phyloP scores from a whole-genome alignment of 441 rosid species.

The Metrosideros polymorpha region DNA sequence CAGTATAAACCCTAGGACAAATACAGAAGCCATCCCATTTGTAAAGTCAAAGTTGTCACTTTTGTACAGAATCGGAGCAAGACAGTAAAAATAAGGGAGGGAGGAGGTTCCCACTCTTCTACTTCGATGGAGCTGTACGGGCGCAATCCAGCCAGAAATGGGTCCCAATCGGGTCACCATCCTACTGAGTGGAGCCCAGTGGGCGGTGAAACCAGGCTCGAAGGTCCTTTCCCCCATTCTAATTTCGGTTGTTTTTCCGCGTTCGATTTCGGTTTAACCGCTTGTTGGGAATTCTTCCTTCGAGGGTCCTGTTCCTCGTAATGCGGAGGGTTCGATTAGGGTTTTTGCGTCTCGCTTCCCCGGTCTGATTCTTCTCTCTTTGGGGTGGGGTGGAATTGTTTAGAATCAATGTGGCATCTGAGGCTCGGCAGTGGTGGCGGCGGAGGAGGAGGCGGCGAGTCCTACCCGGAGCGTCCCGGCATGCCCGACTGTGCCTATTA shows the following conservation, averaged over 20 bases:
- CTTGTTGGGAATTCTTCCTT: not conserved
- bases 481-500: slow-evolving; percentile 85
- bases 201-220: slow-evolving; percentile 40
- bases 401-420: slow-evolving; percentile 87
- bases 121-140: slow-evolving; percentile 61
- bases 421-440: slow-evolving; percentile 18
- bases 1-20: not conserved
- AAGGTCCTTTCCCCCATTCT: slow-evolving; percentile 32
- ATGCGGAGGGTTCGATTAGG: slow-evolving; percentile 20
- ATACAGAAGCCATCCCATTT: not conserved
- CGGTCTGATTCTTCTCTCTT: not conserved
- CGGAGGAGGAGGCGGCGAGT: slow-evolving; percentile 1
- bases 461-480: slow-evolving; percentile 75
- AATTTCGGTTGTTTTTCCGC: slow-evolving; percentile 5
- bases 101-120: not conserved
- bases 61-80: not conserved
- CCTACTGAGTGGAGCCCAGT: slow-evolving; percentile 40
- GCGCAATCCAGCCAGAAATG: slow-evolving; percentile 39
- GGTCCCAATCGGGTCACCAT: slow-evolving; percentile 41
- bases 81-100: not conserved
- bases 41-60: not conserved
- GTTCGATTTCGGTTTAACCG: slow-evolving; percentile 3
- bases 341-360: slow-evolving; percentile 2
- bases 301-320: slow-evolving; percentile 6
- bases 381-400: not conserved